A percentile compares a stretch with the other conserved stretches of the same genome.
Conservation (phyloP, 148 eudicot genomes). For the Fagopyrum tataricum region DNA sequence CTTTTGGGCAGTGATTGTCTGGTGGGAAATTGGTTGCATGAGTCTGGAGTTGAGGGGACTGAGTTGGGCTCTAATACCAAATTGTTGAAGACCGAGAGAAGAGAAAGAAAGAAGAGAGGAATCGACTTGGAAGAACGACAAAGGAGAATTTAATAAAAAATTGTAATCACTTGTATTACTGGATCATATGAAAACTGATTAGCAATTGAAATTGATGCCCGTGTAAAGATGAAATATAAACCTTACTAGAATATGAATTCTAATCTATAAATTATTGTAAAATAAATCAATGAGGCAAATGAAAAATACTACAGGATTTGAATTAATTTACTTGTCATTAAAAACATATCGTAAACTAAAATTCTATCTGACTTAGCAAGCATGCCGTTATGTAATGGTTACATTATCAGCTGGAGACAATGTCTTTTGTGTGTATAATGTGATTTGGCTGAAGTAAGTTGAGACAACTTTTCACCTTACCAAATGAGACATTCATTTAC, state of each 20-base stretch:
- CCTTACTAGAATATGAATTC: neutral
- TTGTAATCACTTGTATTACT: neutral
- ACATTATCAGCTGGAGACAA: too few species aligned
- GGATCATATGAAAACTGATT: neutral
- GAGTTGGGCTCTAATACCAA: too few species aligned
- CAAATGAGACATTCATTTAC: constrained; percentile 73
- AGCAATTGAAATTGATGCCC: neutral
- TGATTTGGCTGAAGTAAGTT: too few species aligned
- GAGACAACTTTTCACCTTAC: constrained; percentile 91
- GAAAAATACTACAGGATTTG: neutral
- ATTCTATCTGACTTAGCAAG: neutral
- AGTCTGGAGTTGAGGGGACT: too few species aligned
- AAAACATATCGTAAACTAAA: neutral
- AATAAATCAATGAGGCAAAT: neutral
- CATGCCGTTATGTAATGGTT: neutral
- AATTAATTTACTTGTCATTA: neutral
- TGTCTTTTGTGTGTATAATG: too few species aligned
- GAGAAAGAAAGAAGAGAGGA: neutral
- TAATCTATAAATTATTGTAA: neutral
- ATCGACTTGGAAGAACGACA: neutral
- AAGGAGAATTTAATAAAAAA: neutral
- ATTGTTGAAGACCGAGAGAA: neutral
- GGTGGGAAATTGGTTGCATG: neutral
- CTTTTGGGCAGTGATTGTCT: neutral
- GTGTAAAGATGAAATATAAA: neutral